Evolutionary conservation across 305 asterid species (phyloP).

Genomic region (Euphrasia arctica): DNA sequence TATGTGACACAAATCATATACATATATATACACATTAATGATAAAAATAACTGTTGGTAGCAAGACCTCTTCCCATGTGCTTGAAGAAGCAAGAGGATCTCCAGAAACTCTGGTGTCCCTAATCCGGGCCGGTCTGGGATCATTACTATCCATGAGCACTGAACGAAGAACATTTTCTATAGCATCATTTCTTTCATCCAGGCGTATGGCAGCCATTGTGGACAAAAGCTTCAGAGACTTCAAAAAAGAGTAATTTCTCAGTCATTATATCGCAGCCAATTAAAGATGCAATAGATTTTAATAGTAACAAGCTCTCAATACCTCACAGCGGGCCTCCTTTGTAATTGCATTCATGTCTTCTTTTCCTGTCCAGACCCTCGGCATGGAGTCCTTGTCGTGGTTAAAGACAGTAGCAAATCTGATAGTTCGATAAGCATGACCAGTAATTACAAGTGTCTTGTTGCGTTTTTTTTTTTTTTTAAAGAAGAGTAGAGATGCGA

Average conservation of each 20-base stretch:
- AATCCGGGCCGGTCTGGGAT: conserved; percentile 19
- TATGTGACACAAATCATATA: conserved; percentile 23
- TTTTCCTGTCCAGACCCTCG: conserved; percentile 80
- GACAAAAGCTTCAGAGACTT: conserved; percentile 60
- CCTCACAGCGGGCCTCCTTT: conserved; percentile 57
- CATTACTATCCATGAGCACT: conserved; percentile 38
- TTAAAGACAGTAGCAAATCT: conserved; percentile 57
- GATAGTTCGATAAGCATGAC: conserved; percentile 12
- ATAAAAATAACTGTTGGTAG: background rate
- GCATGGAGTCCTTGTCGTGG: conserved; percentile 62
- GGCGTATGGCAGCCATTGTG: conserved; percentile 45
- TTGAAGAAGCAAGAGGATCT: conserved; percentile 57
- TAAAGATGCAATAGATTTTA: conserved; percentile 1
- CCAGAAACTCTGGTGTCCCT: conserved; percentile 31
- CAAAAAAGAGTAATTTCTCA: conserved; percentile 20
- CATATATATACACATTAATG: background rate
- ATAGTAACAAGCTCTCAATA: conserved; percentile 22
- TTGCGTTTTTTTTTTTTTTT: background rate
- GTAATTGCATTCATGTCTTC: conserved; percentile 65
- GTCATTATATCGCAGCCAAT: background rate
- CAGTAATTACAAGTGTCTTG: background rate
- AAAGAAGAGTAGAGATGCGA: background rate
- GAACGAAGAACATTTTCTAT: conserved; percentile 46
- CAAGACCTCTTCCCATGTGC: conserved; percentile 64
- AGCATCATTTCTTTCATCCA: conserved; percentile 41